Conservation (phyloP, 2,329 filamentous ascomycete genomes). For the Knoxdaviesia proteae region DNA sequence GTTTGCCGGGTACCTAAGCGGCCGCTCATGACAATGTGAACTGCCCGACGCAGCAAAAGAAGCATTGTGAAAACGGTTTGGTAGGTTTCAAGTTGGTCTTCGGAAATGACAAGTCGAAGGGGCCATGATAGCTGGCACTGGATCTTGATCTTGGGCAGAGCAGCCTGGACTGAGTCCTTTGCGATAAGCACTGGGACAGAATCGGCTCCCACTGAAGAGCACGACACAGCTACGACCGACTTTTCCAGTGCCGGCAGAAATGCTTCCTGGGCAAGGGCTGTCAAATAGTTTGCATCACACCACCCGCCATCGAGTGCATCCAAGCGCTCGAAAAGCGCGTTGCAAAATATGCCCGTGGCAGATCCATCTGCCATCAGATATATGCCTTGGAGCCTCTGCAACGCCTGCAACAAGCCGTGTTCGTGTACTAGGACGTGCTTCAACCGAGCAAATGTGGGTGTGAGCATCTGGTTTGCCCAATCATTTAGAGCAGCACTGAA, state of each 20-base stretch:
- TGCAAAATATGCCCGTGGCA: constrained; percentile 42
- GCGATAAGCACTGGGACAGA: constrained; percentile 22
- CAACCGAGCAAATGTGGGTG: constrained; percentile 44
- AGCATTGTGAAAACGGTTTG: constrained; percentile 55
- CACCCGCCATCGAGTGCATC: constrained; percentile 40
- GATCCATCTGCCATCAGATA: constrained; percentile 63
- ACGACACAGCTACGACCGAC: constrained; percentile 40
- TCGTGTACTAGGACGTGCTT: constrained; percentile 44
- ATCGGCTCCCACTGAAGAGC: constrained; percentile 16
- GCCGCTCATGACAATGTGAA: constrained; percentile 39
- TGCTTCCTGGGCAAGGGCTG: constrained; percentile 53
- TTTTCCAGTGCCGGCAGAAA: constrained; percentile 39
- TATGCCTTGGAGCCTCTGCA: constrained; percentile 48
- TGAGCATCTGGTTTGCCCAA: constrained; percentile 62
- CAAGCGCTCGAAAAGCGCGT: constrained; percentile 53
- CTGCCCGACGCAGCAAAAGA: constrained; percentile 55
- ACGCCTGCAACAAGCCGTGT: constrained; percentile 42
- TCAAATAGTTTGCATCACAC: constrained; percentile 67
- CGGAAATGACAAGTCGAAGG: constrained; percentile 51
- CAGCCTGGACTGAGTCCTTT: constrained; percentile 31
- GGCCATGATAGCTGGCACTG: constrained; percentile 49
- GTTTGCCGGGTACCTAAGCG: constrained; percentile 11
- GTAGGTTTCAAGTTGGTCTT: constrained; percentile 42
- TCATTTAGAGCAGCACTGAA: constrained; percentile 49
- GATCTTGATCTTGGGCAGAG: constrained; percentile 41